Base-by-base conservation (phyloP, 2,329 filamentous ascomycete genomes). In the Stemphylium vesicarium region DNA sequence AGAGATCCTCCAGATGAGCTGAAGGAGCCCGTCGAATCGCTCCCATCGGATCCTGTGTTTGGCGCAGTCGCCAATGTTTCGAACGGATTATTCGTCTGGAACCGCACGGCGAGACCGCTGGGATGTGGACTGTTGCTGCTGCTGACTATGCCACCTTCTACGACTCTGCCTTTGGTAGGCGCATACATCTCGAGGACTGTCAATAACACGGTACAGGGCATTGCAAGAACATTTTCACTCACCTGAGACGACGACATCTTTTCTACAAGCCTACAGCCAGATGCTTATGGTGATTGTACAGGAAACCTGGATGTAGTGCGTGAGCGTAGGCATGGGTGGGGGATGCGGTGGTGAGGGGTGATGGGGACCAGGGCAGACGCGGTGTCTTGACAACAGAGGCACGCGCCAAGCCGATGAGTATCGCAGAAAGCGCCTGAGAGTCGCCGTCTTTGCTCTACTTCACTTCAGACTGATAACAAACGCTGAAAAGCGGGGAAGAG, bases 1-100 rank as follows among this genome's bases (percentile, higher is more conserved):
- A 50, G 39, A n/a, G 60, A 60, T 36, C 57, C 56, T 32, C 53
- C 56, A 24, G 52, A 63, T 9, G 56, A 60, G 12, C 52, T 49
- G 2, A 41, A 40, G 15, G 60, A 59, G 32, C 43, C 49, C 4
- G 59, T 53, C 1, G 59, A 58, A 32, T 52, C 43, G 18, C 58
- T 62, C 18, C 46, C 54, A 22, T 57, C 53, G 11, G 60, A 52
- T 33, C 51, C 45, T 32, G 29, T 38, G 11, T 51, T 53, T 15
- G 22, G 38, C 18, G 43, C 44, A 37, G 41, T 50, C 16, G 52
- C 45, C 33, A 59, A 20, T 6, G 35, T 46, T 18, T 35, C 55
- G 37, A 56, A 56, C 10, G 53, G 40, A 22, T 44, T 57, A 31
- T 24, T 16, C 10, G 44, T 42, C 16, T 53, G 51, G 26, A 50